Conservation (phyloP, 192 early-diverging fungal species). For the Linnemannia zychae region DNA sequence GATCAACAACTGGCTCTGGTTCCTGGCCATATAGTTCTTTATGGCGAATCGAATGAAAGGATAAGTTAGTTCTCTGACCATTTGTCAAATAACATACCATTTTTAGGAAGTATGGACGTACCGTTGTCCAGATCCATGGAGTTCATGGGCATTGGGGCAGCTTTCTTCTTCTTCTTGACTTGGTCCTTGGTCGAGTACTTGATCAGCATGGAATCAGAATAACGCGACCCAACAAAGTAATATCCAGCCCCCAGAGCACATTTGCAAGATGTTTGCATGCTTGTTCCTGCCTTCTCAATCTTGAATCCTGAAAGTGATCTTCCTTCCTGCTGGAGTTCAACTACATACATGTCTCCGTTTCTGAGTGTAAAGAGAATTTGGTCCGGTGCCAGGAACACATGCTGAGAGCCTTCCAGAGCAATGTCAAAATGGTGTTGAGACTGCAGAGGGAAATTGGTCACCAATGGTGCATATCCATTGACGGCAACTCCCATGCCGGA, state of each 20-base stretch:
- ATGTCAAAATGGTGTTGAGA: conserved; percentile 71
- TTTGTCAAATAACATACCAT: background rate
- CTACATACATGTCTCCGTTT: conserved; percentile 78
- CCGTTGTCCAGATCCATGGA: conserved; percentile 52
- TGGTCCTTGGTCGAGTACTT: conserved; percentile 64
- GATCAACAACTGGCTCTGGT: conserved; percentile 24
- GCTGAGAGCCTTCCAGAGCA: conserved; percentile 75
- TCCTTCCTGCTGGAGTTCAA: conserved; percentile 83
- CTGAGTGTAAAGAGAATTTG: conserved; percentile 79
- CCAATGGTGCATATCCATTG: conserved; percentile 74
- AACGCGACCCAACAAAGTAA: conserved; percentile 79
- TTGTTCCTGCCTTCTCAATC: conserved; percentile 62
- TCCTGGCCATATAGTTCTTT: conserved; percentile 55
- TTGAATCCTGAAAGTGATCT: conserved; percentile 82
- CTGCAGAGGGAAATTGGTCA: conserved; percentile 65
- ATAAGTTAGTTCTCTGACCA: background rate
- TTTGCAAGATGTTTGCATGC: conserved; percentile 68
- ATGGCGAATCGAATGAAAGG: no score
- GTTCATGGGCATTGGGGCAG: conserved; percentile 4
- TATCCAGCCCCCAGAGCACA: conserved; percentile 62
- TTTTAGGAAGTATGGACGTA: background rate
- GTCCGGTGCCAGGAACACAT: conserved; percentile 77
- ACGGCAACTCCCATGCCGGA: conserved; percentile 81
- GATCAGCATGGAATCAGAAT: conserved; percentile 79
- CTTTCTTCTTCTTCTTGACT: conserved; percentile 48